phyloP scores from a whole-genome alignment of 2,329 filamentous ascomycete species.

The Ophiostoma tasmaniense region DNA sequence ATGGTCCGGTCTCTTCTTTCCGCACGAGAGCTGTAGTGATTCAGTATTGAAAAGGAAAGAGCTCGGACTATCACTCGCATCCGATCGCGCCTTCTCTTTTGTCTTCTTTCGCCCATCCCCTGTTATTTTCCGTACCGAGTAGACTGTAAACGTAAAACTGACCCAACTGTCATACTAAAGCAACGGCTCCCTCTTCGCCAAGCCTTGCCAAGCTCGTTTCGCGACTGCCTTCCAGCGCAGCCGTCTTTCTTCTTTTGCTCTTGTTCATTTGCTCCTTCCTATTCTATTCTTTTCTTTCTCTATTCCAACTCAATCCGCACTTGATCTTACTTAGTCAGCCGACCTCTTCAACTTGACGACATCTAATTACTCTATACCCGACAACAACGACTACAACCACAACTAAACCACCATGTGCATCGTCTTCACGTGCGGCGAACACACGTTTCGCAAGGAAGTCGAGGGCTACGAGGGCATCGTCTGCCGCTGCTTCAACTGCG shows the following conservation, averaged over 20 bases:
- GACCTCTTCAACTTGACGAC: neutral
- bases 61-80: neutral
- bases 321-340: neutral
- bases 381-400: neutral
- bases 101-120: neutral
- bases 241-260: neutral
- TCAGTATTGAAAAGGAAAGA: neutral
- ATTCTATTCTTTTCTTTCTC: neutral
- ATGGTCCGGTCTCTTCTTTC: no score
- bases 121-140: neutral
- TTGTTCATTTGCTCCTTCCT: neutral
- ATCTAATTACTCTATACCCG: neutral
- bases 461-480: conserved; percentile 53
- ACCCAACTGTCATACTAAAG: neutral
- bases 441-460: conserved; percentile 52
- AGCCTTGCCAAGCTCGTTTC: neutral
- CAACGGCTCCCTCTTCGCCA: conserved; percentile 1
- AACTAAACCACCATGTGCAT: conserved; percentile 42
- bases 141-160: no score
- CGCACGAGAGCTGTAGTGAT: neutral
- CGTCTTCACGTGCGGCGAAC: conserved; percentile 54
- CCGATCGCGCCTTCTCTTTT: conserved; percentile 1
- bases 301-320: neutral
- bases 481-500: conserved; percentile 59
- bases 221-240: neutral